Percentiles rank a stretch among this genome's conserved stretches.
These are phyloP conservation scores for Ceratobasidium sp. DNA, from an alignment of 1,284 basidiomycete species.

Conservation along the genomic window DNA sequence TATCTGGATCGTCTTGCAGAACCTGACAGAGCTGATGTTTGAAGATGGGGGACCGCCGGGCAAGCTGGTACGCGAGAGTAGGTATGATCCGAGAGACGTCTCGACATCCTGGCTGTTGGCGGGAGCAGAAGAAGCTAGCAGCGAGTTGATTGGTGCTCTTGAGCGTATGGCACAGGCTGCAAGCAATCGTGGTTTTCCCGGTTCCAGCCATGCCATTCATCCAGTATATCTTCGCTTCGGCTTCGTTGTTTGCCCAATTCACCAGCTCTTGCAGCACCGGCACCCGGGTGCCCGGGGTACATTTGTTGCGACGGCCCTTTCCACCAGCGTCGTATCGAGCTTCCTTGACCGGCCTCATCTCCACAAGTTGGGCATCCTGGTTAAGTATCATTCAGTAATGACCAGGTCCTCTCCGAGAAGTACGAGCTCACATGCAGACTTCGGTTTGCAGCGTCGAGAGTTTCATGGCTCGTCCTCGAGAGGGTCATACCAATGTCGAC, in stretches of 20 bases:
- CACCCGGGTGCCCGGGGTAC: not conserved
- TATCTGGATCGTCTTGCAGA: not conserved
- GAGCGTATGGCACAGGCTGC: not conserved
- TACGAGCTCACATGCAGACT: too few relatives aligned
- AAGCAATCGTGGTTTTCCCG: conserved; percentile 4
- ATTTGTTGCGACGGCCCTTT: not conserved
- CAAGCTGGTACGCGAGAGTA: conserved; percentile 23
- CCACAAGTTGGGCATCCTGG: too few relatives aligned
- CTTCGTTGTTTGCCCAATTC: not conserved
- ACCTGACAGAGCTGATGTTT: not conserved
- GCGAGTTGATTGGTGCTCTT: not conserved
- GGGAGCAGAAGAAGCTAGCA: conserved; percentile 1
- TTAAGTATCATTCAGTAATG: too few relatives aligned
- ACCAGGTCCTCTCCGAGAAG: too few relatives aligned
- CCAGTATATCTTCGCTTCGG: not conserved
- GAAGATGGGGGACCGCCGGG: not conserved
- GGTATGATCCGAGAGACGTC: not conserved
- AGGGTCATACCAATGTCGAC: too few relatives aligned
- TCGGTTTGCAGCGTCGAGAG: too few relatives aligned
- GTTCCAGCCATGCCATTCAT: conserved; percentile 9
- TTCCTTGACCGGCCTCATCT: too few relatives aligned
- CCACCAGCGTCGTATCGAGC: too few relatives aligned
- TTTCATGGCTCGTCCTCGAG: too few relatives aligned
- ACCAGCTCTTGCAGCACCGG: not conserved
- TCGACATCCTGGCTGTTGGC: not conserved